Evolutionary conservation across 2,329 filamentous ascomycete genomes (phyloP), one percentile per base, ranked within the genome.

Genomic region (Diaporthe helianthi): DNA sequence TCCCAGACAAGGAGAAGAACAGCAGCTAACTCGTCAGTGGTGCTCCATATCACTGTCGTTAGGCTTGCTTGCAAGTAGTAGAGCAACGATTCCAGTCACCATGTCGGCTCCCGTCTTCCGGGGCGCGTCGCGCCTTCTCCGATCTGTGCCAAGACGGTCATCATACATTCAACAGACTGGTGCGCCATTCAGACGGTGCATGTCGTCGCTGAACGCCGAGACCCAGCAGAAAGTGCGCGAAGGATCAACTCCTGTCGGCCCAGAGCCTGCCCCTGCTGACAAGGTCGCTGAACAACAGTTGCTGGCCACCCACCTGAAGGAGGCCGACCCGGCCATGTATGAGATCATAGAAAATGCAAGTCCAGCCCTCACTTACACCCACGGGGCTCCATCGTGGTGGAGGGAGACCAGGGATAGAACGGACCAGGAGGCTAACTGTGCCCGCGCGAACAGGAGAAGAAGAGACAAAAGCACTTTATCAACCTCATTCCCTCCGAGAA

Each of bases 401-500:
- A 19, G 9, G 5, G 36, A n/a, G 53, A 10, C 26, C 17, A 44
- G 15, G 10, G 8, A 26, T 24, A 31, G 3, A 13, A 2, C 12
- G 1, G 44, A 24, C 8, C 19, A 38, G 4, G 36, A n/a, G 46
- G 53, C 70, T 71, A 41, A 71, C 52, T n/a, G 13, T 31, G 26
- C 46, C 54, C 31, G 44, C 22, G 17, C 22, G n/a, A 71, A 70
- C 69, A 97, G 93, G 96, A 99, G 85, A 98, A 98, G 88, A 88
- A 87, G 74, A 89, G 96, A 75, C 96, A 99, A 82, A 97, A 97
- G 82, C 94, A 98, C 81, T 99, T 98, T 78, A 97, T 99, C 84
- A 98, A 98, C 81, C 86, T 97, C 69, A 97, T 97, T 74, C 94
- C 94, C 24, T 97, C 94, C 8, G 94, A 97, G 83, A 97, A 97